These are phyloP conservation scores for Pestalotiopsis sp. DNA, from an alignment of 2,329 filamentous ascomycete genomes.

Conservation along the genomic window DNA sequence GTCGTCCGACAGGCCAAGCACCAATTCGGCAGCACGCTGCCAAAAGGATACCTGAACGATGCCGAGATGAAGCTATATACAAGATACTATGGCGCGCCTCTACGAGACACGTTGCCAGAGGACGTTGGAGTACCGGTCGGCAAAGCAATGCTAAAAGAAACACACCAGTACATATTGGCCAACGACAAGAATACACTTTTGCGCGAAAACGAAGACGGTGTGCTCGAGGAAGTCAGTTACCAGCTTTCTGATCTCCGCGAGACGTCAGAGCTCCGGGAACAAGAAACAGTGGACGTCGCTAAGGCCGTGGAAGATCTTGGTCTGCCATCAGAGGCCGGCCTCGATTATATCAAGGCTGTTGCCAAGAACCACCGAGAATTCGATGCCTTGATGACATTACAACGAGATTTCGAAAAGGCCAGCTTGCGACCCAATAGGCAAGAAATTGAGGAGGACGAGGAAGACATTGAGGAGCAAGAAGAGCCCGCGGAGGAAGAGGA, in stretches of 20 bases:
- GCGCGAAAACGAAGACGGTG: constrained; percentile 55
- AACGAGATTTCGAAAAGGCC: constrained; percentile 55
- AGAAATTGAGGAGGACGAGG: constrained; percentile 33
- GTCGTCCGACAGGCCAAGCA: constrained; percentile 72
- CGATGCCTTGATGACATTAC: constrained; percentile 53
- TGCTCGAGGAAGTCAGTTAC: constrained; percentile 63
- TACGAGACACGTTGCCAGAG: constrained; percentile 60
- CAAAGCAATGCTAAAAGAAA: constrained; percentile 18
- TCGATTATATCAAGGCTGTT: constrained; percentile 46
- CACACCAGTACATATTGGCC: constrained; percentile 18
- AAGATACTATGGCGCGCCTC: constrained; percentile 76
- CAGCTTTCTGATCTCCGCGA: constrained; percentile 16
- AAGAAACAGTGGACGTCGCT: constrained; percentile 22
- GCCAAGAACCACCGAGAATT: constrained; percentile 57
- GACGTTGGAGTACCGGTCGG: constrained; percentile 52
- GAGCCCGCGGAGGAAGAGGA: constrained; percentile 32
- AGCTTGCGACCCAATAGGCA: constrained; percentile 30
- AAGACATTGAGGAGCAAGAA: constrained; percentile 32
- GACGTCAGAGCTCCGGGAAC: constrained; percentile 25
- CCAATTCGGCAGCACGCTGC: constrained; percentile 75
- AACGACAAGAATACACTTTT: constrained; percentile 48
- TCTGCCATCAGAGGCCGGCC: constrained; percentile 32
- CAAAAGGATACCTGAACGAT: constrained; percentile 66
- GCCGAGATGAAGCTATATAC: constrained; percentile 77
- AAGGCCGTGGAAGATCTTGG: constrained; percentile 18